Evolutionary conservation across 495 filamentous ascomycete genomes (phyloP).

Genomic region (Neurospora sp.): DNA sequence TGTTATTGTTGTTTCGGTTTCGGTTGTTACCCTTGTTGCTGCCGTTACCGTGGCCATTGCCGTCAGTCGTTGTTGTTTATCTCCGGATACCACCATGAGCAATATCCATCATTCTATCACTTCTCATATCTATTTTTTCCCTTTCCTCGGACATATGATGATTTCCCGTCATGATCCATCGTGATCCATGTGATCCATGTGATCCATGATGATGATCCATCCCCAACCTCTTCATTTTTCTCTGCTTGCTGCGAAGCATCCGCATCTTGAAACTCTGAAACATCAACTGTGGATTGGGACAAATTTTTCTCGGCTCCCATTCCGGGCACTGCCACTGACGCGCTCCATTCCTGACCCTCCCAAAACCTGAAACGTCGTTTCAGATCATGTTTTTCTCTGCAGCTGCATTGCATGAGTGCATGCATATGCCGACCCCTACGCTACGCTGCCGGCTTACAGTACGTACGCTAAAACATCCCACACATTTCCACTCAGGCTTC

Average conservation of each 20-base stretch:
- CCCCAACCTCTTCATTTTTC: neutral
- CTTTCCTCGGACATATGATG: neutral
- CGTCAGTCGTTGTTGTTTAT: neutral
- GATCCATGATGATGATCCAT: neutral
- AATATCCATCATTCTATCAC: neutral
- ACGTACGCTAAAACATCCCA: neutral
- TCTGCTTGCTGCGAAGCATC: neutral
- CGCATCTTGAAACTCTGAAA: neutral
- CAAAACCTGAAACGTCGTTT: neutral
- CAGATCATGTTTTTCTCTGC: neutral
- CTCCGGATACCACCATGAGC: neutral
- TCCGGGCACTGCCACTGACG: neutral
- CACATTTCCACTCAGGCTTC: neutral
- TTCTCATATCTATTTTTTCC: neutral
- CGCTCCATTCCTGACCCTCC: neutral
- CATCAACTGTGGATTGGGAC: neutral
- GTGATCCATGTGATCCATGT: neutral
- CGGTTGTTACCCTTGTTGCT: neutral
- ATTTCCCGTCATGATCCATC: neutral
- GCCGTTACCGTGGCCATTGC: neutral
- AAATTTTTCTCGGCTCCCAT: neutral
- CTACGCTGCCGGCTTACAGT: neutral
- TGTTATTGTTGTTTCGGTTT: neutral
- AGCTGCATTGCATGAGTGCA: neutral
- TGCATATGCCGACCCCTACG: neutral